These are phyloP conservation scores for Chiua sp. DNA, from an alignment of 1,284 basidiomycete species.

Conservation along the genomic window DNA sequence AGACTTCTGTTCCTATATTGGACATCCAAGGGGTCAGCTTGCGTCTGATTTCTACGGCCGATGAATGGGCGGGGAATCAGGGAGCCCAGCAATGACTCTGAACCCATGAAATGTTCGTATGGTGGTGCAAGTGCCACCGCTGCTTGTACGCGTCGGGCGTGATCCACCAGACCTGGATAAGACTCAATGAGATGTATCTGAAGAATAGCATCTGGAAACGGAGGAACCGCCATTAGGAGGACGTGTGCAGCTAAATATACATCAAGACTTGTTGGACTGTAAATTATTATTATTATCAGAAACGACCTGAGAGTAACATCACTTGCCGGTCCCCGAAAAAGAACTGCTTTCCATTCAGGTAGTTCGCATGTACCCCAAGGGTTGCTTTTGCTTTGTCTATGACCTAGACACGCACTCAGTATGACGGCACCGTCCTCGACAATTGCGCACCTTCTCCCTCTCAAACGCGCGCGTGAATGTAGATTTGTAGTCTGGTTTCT, in stretches of 20 bases:
- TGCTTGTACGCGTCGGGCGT: conserved; percentile 56
- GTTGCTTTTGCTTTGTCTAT: conserved; percentile 60
- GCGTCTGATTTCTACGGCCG: background rate
- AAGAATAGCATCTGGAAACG: conserved; percentile 65
- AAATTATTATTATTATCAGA: conserved; percentile 1
- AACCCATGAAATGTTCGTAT: conserved; percentile 15
- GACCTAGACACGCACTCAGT: conserved; percentile 46
- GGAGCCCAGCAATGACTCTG: conserved; percentile 27
- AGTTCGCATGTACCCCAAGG: conserved; percentile 61
- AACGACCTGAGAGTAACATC: background rate
- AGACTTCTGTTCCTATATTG: conserved; percentile 41
- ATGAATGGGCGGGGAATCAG: conserved; percentile 22
- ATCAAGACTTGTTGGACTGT: conserved; percentile 66
- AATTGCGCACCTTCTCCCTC: conserved; percentile 58
- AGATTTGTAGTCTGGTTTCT: conserved; percentile 47
- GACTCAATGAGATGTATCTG: conserved; percentile 56
- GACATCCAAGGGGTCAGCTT: conserved; percentile 37
- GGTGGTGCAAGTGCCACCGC: conserved; percentile 32
- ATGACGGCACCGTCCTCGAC: background rate
- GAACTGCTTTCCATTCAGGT: conserved; percentile 58
- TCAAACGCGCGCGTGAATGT: conserved; percentile 60
- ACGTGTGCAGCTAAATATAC: conserved; percentile 69
- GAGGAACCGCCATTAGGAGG: conserved; percentile 60
- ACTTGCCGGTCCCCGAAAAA: conserved; percentile 54
- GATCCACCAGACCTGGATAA: conserved; percentile 60